Evolutionary conservation across 1,284 basidiomycete species (phyloP).

Genomic region (Fomitiporia mediterranea): DNA sequence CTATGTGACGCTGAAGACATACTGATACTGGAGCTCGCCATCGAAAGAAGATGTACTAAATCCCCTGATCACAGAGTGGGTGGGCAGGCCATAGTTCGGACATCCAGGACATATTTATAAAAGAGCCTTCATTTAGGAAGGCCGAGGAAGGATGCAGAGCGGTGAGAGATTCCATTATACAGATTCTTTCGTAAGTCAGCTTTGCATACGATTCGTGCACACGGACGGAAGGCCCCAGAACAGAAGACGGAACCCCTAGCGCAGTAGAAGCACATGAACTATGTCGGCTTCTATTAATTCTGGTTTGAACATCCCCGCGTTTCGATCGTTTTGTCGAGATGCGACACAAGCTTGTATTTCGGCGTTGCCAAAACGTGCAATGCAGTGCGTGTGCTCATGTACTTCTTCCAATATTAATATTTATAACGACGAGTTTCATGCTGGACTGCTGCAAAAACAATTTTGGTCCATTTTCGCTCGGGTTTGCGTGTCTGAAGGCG

Average conservation of each 20-base stretch:
- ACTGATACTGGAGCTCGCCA: neutral
- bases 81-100: neutral
- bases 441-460: neutral
- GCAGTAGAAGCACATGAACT: neutral
- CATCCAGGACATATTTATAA: neutral
- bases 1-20: neutral
- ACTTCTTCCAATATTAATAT: too few species aligned
- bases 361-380: neutral
- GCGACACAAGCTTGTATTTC: neutral
- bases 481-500: neutral
- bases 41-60: too few species aligned
- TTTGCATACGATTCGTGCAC: neutral
- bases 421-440: too few species aligned
- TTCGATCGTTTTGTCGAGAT: neutral
- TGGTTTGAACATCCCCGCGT: neutral
- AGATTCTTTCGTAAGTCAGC: neutral
- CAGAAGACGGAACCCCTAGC: neutral
- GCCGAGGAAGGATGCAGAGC: neutral
- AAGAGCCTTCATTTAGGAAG: too few species aligned
- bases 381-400: too few species aligned
- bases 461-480: too few species aligned
- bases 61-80: too few species aligned
- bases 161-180: neutral
- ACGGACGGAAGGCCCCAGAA: constrained; percentile 1
- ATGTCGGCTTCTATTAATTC: neutral